A percentile compares a stretch with the other conserved stretches of the same genome.
Conservation (phyloP, 768 basidiomycete species). For the Lanmaoa rubissima region DNA sequence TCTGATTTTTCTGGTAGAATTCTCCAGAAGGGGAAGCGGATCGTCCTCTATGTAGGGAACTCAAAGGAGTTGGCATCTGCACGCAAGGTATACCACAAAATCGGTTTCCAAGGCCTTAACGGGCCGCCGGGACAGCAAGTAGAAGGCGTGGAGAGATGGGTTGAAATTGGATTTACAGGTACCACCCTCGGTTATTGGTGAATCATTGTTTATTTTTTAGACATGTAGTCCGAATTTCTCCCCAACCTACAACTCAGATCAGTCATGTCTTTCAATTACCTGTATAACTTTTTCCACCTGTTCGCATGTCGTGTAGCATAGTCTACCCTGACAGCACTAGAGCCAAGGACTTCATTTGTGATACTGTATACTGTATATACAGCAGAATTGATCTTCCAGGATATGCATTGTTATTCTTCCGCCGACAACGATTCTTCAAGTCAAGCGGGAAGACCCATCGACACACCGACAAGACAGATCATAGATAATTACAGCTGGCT, state of each 20-base stretch:
- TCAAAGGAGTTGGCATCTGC: conserved; percentile 16
- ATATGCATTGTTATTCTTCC: background rate
- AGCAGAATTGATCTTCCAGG: background rate
- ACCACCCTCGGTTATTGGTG: conserved; percentile 22
- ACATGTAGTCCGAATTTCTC: background rate
- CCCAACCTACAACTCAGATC: background rate
- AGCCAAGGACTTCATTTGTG: background rate
- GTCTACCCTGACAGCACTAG: background rate
- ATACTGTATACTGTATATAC: background rate
- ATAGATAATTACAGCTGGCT: no score
- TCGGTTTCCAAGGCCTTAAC: conserved; percentile 23
- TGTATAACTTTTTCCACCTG: background rate
- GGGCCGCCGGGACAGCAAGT: conserved; percentile 2
- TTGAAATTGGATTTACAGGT: conserved; percentile 16
- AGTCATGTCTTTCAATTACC: background rate
- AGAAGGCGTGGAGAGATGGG: conserved; percentile 17
- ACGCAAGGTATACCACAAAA: conserved; percentile 20
- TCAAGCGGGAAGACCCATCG: no score
- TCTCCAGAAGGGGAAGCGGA: conserved; percentile 33
- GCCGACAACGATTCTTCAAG: background rate
- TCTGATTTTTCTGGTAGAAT: conserved; percentile 24
- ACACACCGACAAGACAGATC: background rate
- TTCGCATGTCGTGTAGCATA: conserved; percentile 16
- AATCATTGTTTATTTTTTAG: background rate
- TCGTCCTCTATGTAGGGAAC: conserved; percentile 61